Evolutionary conservation across 73 alveolate species (phyloP).

Genomic region (Breviolum minutum): DNA sequence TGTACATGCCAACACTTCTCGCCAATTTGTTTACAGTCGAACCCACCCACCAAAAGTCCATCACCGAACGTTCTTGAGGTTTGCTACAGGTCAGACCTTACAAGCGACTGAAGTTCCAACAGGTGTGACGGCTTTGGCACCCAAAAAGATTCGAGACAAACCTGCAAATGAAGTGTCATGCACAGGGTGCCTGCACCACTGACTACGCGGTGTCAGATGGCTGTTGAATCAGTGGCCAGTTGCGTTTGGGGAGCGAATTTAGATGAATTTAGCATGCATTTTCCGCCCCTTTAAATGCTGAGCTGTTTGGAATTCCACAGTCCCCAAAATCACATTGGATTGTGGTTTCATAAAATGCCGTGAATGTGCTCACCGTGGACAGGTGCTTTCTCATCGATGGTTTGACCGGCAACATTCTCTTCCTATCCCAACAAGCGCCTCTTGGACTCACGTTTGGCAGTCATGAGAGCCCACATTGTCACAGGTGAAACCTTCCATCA

Average conservation of each 20-base stretch:
- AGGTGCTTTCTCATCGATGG: constrained; percentile 6
- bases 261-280: too few relatives aligned
- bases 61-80: neutral
- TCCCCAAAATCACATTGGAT: too few relatives aligned
- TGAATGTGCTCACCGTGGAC: neutral
- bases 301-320: too few relatives aligned
- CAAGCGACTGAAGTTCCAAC: neutral
- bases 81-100: neutral
- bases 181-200: neutral
- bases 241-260: too few relatives aligned
- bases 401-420: neutral
- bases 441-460: neutral
- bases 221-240: too few relatives aligned
- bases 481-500: too few relatives aligned
- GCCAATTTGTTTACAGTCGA: neutral
- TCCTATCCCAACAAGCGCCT: neutral
- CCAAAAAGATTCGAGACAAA: neutral
- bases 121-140: neutral
- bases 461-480: neutral
- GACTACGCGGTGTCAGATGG: too few relatives aligned
- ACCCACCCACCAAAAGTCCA: too few relatives aligned
- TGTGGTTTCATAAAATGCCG: neutral
- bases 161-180: neutral
- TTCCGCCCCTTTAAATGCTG: too few relatives aligned
- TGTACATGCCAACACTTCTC: neutral